Evolutionary conservation across 2,329 filamentous ascomycete species (phyloP).

Genomic region (Fusarium hainanense): DNA sequence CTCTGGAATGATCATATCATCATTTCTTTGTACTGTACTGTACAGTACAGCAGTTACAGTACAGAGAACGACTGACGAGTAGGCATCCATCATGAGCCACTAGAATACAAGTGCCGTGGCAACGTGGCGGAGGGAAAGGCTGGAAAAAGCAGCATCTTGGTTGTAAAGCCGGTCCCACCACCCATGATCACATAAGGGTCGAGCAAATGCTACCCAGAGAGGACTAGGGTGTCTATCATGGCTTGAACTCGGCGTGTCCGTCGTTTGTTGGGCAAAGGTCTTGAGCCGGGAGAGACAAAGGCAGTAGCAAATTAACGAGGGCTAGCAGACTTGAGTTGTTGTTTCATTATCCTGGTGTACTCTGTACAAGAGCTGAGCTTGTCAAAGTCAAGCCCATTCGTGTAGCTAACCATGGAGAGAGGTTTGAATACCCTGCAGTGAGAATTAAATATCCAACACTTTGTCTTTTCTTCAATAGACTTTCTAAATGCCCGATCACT

Average conservation of each 20-base stretch:
- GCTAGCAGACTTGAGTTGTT: neutral
- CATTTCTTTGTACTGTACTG: slow-evolving; percentile 19
- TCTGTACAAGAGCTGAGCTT: neutral
- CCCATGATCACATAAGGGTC: slow-evolving; percentile 18
- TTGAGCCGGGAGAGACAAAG: neutral
- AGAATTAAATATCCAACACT: neutral
- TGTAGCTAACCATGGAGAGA: neutral
- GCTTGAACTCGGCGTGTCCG: slow-evolving; percentile 28
- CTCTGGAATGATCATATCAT: neutral
- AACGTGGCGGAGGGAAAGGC: slow-evolving; percentile 44
- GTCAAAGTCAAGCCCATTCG: neutral
- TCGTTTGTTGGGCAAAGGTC: slow-evolving; percentile 26
- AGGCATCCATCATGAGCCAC: slow-evolving; percentile 27
- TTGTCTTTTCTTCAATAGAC: neutral
- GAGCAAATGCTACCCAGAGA: slow-evolving; percentile 16
- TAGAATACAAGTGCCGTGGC: slow-evolving; percentile 45
- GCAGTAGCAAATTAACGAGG: neutral
- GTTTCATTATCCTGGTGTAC: neutral
- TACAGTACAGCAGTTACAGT: neutral
- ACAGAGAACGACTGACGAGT: slow-evolving; percentile 1
- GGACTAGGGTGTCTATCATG: slow-evolving; percentile 12
- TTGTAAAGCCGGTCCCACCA: slow-evolving; percentile 35
- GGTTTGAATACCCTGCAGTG: neutral
- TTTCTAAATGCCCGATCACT: neutral
- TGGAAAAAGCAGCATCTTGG: slow-evolving; percentile 41